These are phyloP conservation scores for Chlorophyllum brunneum DNA, from an alignment of 768 basidiomycete species.

Conservation along the genomic window DNA sequence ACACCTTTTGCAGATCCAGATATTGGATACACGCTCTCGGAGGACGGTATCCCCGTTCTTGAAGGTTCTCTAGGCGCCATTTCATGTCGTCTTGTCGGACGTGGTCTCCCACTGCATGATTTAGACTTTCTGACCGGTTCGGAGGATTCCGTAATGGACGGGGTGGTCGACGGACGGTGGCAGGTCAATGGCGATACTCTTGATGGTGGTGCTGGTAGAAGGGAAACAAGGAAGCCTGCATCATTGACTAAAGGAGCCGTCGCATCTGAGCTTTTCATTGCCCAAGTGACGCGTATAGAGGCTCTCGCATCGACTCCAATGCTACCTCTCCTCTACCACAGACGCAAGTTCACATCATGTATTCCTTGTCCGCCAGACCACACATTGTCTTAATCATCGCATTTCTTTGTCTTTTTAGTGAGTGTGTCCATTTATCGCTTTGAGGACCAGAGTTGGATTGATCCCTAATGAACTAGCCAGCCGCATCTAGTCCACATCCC, in stretches of 20 bases:
- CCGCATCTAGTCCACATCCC: background rate
- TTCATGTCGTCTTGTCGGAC: conserved; percentile 62
- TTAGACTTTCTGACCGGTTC: conserved; percentile 31
- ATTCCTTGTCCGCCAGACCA: background rate
- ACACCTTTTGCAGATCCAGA: conserved; percentile 43
- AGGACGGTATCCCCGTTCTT: conserved; percentile 58
- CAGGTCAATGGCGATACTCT: background rate
- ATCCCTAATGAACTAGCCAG: background rate
- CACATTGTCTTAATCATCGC: background rate
- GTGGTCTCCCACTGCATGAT: conserved; percentile 60
- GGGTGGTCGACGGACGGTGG: background rate
- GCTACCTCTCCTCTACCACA: conserved; percentile 9
- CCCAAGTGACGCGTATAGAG: conserved; percentile 12
- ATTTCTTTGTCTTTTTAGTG: background rate
- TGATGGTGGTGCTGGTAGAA: conserved; percentile 2
- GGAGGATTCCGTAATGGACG: background rate
- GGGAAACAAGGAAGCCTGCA: background rate
- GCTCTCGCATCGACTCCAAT: background rate
- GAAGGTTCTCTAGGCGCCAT: conserved; percentile 64
- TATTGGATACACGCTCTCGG: conserved; percentile 35
- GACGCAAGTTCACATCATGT: conserved; percentile 9
- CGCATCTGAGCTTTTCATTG: conserved; percentile 10
- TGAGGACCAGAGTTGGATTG: background rate
- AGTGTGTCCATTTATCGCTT: background rate
- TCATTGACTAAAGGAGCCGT: background rate